Evolutionary conservation across 2,329 filamentous ascomycete species (phyloP).

Genomic region (Cryoendolithus antarcticus): DNA sequence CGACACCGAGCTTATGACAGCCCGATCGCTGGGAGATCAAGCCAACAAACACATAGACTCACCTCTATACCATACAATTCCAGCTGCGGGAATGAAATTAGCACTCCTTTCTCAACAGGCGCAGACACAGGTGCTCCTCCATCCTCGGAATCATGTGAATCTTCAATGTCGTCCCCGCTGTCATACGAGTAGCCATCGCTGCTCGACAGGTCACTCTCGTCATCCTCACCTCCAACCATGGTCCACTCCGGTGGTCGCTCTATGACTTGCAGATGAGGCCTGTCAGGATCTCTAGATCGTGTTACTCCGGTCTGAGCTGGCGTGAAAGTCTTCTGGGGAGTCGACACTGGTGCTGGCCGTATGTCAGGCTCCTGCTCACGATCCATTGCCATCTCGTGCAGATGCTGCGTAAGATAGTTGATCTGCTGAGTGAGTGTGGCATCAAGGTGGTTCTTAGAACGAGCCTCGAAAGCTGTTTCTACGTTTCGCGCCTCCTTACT

Average conservation of each 20-base stretch:
- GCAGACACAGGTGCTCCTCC: slow-evolving; percentile 27
- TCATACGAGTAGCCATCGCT: slow-evolving; percentile 28
- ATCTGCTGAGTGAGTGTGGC: slow-evolving; percentile 60
- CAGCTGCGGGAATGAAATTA: slow-evolving; percentile 64
- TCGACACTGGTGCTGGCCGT: neutral
- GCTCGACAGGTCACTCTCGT: slow-evolving; percentile 22
- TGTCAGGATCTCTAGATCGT: slow-evolving; percentile 29
- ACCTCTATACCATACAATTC: slow-evolving; percentile 59
- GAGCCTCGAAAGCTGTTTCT: slow-evolving; percentile 52
- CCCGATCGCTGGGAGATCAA: no score
- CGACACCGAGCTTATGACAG: no score
- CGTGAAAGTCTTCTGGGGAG: neutral
- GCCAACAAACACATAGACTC: no score
- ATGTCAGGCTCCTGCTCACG: neutral
- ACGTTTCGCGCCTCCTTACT: slow-evolving; percentile 46
- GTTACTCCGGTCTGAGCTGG: neutral
- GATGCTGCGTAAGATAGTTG: slow-evolving; percentile 61
- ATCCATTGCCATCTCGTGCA: slow-evolving; percentile 49
- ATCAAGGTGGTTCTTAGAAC: slow-evolving; percentile 43
- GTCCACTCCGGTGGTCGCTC: slow-evolving; percentile 68
- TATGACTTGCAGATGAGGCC: slow-evolving; percentile 58
- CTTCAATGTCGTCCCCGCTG: slow-evolving; percentile 37
- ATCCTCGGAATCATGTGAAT: slow-evolving; percentile 27
- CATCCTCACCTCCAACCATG: slow-evolving; percentile 21
- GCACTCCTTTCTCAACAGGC: slow-evolving; percentile 54